Evolutionary conservation across 169 alveolate genomes (phyloP).

Genomic region (Plasmodium falciparum): DNA sequence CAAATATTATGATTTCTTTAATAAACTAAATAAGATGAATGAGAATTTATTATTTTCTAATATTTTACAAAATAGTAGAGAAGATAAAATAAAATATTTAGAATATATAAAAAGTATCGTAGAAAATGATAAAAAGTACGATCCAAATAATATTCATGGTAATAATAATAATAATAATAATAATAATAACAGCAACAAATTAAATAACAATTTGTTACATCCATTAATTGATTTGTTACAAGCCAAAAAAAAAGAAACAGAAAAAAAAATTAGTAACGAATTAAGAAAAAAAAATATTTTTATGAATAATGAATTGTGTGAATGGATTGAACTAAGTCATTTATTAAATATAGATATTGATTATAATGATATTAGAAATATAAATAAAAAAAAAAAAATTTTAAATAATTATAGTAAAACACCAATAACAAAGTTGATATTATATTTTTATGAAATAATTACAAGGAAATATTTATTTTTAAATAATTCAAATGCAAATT

Average conservation of each 20-base stretch:
- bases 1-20: conserved; percentile 43
- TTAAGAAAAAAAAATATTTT: conserved; percentile 39
- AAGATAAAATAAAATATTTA: conserved; percentile 34
- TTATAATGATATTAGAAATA: conserved; percentile 37
- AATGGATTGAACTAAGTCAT: conserved; percentile 70
- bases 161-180: neutral
- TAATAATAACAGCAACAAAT: neutral
- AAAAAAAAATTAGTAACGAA: conserved; percentile 23
- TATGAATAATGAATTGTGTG: conserved; percentile 74
- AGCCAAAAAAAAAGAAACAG: conserved; percentile 39
- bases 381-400: conserved; percentile 19
- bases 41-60: conserved; percentile 40
- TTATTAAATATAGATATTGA: conserved; percentile 58
- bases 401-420: conserved; percentile 69
- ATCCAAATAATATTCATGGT: neutral
- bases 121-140: neutral
- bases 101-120: conserved; percentile 11
- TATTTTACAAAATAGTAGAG: conserved; percentile 18
- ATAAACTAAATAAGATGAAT: conserved; percentile 35
- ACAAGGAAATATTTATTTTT: conserved; percentile 53
- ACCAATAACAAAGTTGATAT: conserved; percentile 58
- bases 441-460: conserved; percentile 69
- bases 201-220: neutral
- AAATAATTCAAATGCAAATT: conserved; percentile 15
- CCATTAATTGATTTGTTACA: conserved; percentile 36